Percentiles rank a stretch among this genome's conserved stretches.
phyloP scores from a whole-genome alignment of 176 grass and related monocot species.

The Oryza australiensis region DNA sequence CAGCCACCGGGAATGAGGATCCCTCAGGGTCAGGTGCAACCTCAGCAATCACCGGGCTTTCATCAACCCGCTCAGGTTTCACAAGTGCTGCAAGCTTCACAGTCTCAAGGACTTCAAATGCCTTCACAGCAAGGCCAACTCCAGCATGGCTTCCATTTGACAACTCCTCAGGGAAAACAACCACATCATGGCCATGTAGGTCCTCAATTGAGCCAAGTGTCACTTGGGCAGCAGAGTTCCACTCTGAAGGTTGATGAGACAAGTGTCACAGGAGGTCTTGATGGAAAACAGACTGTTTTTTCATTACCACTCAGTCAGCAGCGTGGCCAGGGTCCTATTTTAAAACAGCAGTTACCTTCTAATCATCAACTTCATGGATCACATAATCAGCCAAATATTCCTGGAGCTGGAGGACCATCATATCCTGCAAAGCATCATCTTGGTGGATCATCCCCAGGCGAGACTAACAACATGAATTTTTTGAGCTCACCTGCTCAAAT shows the following conservation, averaged over 20 bases:
- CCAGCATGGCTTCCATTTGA: constrained; percentile 41
- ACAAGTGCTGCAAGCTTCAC: constrained; percentile 32
- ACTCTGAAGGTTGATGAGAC: constrained; percentile 42
- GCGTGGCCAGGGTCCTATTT: constrained; percentile 33
- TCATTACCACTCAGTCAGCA: constrained; percentile 55
- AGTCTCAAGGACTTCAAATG: constrained; percentile 54
- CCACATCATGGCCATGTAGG: constrained; percentile 27
- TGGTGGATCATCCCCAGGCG: constrained; percentile 45
- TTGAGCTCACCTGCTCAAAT: constrained; percentile 45
- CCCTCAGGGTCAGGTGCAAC: constrained; percentile 53
- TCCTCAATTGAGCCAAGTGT: constrained; percentile 37
- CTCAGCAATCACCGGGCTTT: constrained; percentile 42
- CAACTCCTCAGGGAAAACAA: constrained; percentile 47
- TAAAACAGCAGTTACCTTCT: constrained; percentile 44
- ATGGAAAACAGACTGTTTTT: constrained; percentile 55
- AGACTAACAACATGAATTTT: constrained; percentile 36
- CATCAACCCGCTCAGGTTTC: constrained; percentile 46
- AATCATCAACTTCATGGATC: constrained; percentile 52
- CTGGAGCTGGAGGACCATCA: constrained; percentile 31
- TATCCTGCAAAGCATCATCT: constrained; percentile 50
- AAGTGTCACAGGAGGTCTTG: constrained; percentile 20
- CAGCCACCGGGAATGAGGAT: constrained; percentile 42
- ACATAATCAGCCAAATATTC: constrained; percentile 42
- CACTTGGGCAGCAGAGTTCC: constrained; percentile 48
- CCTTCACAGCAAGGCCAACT: constrained; percentile 43